Base-by-base conservation (phyloP, 2,329 filamentous ascomycete genomes). In the Torrubiellomyces zombiae region DNA sequence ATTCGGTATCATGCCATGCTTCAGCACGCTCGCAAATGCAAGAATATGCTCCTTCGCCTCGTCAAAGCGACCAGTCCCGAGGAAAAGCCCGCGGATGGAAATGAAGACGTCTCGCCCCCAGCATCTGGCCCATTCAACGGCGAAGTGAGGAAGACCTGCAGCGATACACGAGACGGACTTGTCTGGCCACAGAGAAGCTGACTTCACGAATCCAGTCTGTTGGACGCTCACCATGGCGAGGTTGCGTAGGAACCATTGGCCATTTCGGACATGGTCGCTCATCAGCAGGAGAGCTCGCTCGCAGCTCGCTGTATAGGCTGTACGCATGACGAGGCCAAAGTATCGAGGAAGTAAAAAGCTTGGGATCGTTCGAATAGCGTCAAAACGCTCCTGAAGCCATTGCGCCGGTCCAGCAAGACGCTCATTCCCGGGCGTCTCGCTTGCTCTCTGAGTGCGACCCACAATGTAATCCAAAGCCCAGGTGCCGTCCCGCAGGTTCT, bases 31-130 rank as follows among this genome's bases (percentile, higher is more conserved):
- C 3, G 80, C 85, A 53, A 98, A 98, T 7, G 85, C 86, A 31
- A 82, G 59, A 30, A 98, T 93, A 43, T 98, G 91, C 47, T 95
- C 83, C 43, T 72, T 85, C 6, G 89, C 89, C 45, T 94, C 85
- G 3, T 66, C 69, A 39, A 78, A 93, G 7, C 89, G 75, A 2
- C 83, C 82, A 8, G 86, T 95, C 20, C 80, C 83, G 18, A 98
- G 67, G 37, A 80, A 81, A n/a, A 98, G 61, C 21, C 89, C 89
- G 25, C 89, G 76, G 20, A 93, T 68, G 9, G 89, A 89, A 34
- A 98, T 98, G 49, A 94, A 95, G 9, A 94, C 82, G 48, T 98
- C 89, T 28, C 89, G 75, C 6, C 91, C 89, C 89, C 89, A 98
- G 50, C 86, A 94, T 39, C 89, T 70, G 24, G 86, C 85, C 85